Conservation (phyloP, 1,139 yeast genomes). For the Magnusiomyces ingens region DNA sequence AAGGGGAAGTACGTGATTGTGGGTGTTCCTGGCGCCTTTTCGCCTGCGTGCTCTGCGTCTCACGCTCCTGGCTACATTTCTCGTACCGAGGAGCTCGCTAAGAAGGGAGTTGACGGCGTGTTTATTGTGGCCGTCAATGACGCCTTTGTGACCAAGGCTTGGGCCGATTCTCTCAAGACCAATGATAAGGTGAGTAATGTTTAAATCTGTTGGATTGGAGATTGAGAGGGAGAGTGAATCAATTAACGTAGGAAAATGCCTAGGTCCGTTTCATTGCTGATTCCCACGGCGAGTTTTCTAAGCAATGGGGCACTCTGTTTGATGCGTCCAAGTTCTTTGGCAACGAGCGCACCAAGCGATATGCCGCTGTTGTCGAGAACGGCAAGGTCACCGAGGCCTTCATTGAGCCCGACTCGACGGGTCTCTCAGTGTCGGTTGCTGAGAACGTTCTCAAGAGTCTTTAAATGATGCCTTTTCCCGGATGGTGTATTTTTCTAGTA, state of each 20-base stretch:
- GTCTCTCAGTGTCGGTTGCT: constrained; percentile 53
- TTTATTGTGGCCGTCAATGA: constrained; percentile 78
- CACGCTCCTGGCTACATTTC: constrained; percentile 76
- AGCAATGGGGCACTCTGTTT: constrained; percentile 55
- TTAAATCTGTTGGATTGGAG: no score
- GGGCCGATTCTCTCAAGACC: constrained; percentile 46
- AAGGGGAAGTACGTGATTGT: constrained; percentile 55
- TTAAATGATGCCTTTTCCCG: constrained; percentile 9
- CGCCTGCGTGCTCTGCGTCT: constrained; percentile 73
- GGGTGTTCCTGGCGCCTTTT: constrained; percentile 89
- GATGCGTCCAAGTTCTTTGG: constrained; percentile 73
- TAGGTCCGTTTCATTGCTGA: constrained; percentile 63
- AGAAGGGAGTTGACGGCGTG: constrained; percentile 55
- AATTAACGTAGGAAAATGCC: neutral
- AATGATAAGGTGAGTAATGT: constrained; percentile 11
- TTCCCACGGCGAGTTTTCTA: constrained; percentile 63
- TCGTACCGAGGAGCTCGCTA: constrained; percentile 44
- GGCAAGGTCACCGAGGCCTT: constrained; percentile 61
- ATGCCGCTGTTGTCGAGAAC: constrained; percentile 66
- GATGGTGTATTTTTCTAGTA: no score
- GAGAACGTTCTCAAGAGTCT: constrained; percentile 38
- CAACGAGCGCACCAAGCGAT: constrained; percentile 65
- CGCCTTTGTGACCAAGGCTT: constrained; percentile 75
- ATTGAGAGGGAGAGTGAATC: neutral
- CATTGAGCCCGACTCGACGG: constrained; percentile 75